Conservation (phyloP, 257 asterid genomes). For the Cinchona pubescens region DNA sequence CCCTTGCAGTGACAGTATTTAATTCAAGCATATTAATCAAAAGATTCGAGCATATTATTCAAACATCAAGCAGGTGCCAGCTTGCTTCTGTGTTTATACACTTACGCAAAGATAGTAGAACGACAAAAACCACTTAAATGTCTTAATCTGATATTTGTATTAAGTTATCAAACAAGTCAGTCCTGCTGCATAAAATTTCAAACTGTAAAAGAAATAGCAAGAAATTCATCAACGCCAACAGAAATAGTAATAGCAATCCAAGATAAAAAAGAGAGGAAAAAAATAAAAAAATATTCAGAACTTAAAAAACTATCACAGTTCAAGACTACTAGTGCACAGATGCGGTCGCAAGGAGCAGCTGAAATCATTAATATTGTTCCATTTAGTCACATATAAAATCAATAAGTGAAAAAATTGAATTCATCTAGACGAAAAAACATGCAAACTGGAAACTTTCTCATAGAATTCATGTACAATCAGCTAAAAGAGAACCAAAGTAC, state of each 20-base stretch:
- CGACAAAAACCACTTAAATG: not conserved
- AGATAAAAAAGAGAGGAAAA: too few species aligned
- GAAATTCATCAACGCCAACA: too few species aligned
- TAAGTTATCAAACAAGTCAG: not conserved
- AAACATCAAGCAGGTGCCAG: not conserved
- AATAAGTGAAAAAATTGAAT: not conserved
- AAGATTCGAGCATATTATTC: not conserved
- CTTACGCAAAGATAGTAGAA: not conserved
- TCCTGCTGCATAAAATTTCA: not conserved
- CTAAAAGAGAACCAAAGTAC: constrained; percentile 16
- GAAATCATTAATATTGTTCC: not conserved
- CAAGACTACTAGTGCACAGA: not conserved
- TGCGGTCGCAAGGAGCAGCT: not conserved
- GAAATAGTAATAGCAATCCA: not conserved
- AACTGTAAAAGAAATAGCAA: not conserved
- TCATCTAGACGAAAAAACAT: constrained; percentile 11
- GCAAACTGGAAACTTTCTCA: constrained; percentile 26
- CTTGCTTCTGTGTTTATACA: not conserved
- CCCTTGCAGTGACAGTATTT: not conserved
- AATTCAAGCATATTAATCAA: not conserved
- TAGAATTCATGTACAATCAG: constrained; percentile 30
- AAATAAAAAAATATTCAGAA: too few species aligned
- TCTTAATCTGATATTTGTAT: not conserved
- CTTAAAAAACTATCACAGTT: not conserved
- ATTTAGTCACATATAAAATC: not conserved